A percentile compares a stretch with the other conserved stretches of the same genome.
These are phyloP conservation scores for Eucalyptus pauciflora DNA, from an alignment of 345 rosid species.

Conservation along the genomic window DNA sequence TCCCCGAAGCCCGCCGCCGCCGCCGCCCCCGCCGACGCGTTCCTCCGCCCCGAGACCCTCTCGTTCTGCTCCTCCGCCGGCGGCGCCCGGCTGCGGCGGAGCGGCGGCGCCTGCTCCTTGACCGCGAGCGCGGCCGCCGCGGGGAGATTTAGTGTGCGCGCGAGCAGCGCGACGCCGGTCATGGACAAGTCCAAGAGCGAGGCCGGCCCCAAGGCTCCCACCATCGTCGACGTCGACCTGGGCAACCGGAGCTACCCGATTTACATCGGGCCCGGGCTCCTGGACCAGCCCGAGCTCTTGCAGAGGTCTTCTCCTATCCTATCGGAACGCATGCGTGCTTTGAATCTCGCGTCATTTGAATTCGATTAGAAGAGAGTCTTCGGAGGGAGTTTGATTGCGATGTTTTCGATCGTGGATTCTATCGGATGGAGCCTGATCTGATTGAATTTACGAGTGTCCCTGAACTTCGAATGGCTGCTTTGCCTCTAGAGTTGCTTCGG, in stretches of 20 bases:
- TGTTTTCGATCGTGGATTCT: not conserved
- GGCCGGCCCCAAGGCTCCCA: slow-evolving; percentile 28
- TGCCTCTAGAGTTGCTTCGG: not conserved
- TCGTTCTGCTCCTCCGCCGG: slow-evolving; percentile 9
- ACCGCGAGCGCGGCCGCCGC: not conserved
- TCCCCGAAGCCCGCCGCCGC: slow-evolving; percentile 14
- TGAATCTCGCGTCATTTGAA: not conserved
- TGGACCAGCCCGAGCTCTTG: slow-evolving; percentile 65
- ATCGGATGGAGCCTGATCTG: not conserved
- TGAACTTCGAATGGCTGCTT: not conserved
- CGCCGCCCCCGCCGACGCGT: not conserved
- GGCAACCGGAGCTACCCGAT: slow-evolving; percentile 93
- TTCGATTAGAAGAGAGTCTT: not conserved
- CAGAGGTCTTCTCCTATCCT: slow-evolving; percentile 38
- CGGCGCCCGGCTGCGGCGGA: slow-evolving; percentile 7
- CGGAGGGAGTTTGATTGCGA: not conserved
- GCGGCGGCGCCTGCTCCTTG: slow-evolving; percentile 4
- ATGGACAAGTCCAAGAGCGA: slow-evolving; percentile 43
- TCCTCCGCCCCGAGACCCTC: slow-evolving; percentile 12
- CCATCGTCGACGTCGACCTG: slow-evolving; percentile 77
- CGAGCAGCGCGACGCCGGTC: slow-evolving; percentile 39
- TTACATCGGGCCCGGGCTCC: slow-evolving; percentile 85
- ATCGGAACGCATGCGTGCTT: not conserved
- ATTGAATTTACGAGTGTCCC: not conserved
- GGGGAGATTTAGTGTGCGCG: slow-evolving; percentile 9